Evolutionary conservation across 2,329 filamentous ascomycete genomes (phyloP).

Genomic region (Fusarium dimerum): DNA sequence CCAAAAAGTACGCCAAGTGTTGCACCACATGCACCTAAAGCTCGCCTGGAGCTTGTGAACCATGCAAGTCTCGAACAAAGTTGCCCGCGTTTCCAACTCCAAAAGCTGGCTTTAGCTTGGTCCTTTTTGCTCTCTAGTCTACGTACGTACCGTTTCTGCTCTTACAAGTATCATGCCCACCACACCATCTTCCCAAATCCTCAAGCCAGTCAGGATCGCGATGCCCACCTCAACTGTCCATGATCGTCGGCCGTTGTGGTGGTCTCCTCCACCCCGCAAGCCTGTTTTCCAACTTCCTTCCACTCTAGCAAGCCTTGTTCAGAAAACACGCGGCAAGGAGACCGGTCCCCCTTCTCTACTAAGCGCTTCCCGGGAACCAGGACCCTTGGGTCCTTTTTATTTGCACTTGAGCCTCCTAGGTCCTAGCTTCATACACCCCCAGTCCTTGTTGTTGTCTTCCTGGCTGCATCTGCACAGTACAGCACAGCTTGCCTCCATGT

Average conservation of each 20-base stretch:
- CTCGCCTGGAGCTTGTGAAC: neutral
- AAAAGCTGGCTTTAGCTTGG: neutral
- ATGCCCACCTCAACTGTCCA: conserved; percentile 17
- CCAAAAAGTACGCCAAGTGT: neutral
- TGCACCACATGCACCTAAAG: neutral
- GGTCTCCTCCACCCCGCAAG: conserved; percentile 21
- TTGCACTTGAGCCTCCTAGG: neutral
- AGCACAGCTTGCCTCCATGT: neutral
- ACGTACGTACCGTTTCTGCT: neutral
- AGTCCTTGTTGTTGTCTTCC: conserved; percentile 13
- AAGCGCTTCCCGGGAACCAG: conserved; percentile 2
- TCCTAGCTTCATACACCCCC: too few species aligned
- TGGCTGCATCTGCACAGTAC: neutral
- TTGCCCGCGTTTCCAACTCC: too few species aligned
- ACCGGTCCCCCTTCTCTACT: conserved; percentile 12
- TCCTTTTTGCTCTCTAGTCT: neutral
- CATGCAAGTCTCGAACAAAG: conserved; percentile 3
- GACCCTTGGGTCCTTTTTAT: neutral
- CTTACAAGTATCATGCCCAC: conserved; percentile 3
- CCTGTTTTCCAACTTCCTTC: conserved; percentile 18
- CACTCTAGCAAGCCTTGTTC: neutral
- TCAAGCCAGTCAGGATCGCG: conserved; percentile 21
- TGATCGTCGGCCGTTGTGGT: conserved; percentile 18
- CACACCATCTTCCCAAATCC: conserved; percentile 10
- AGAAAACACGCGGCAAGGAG: conserved; percentile 1